A percentile compares a stretch with the other conserved stretches of the same genome.
Evolutionary conservation across 306 rosid genomes (phyloP).

Genomic region (Hippophae tibetana): DNA sequence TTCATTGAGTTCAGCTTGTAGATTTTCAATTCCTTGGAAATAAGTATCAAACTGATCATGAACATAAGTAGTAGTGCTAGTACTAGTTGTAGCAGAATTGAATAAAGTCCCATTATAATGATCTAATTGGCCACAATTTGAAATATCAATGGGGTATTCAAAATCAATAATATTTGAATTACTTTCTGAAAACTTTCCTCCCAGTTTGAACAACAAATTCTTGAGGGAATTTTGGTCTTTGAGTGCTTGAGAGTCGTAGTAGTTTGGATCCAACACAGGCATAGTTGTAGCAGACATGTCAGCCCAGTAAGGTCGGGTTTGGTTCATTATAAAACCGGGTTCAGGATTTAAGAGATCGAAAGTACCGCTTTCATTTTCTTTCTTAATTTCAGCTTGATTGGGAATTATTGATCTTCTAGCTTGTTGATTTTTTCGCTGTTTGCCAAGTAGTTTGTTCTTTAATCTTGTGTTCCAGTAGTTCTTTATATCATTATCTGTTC

Average conservation of each 20-base stretch:
- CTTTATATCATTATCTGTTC: conserved; percentile 93
- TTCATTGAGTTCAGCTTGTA: conserved; percentile 33
- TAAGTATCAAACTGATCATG: conserved; percentile 20
- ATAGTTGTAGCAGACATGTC: neutral
- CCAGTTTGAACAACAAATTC: conserved; percentile 28
- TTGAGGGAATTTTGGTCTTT: conserved; percentile 34
- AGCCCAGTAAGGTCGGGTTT: conserved; percentile 33
- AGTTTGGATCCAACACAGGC: conserved; percentile 18
- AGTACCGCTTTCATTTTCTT: neutral
- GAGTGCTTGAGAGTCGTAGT: conserved; percentile 15
- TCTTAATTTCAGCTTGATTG: conserved; percentile 24
- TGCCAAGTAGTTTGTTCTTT: conserved; percentile 86
- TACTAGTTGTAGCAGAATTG: no score
- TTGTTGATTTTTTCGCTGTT: conserved; percentile 57
- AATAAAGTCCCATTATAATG: no score
- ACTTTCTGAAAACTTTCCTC: no score
- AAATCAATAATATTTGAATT: no score
- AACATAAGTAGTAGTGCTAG: no score
- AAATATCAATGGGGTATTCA: no score
- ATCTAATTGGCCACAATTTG: no score
- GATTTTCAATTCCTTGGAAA: conserved; percentile 37
- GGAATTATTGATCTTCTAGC: conserved; percentile 18
- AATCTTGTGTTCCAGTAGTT: conserved; percentile 95
- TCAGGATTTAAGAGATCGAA: neutral
- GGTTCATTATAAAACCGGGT: conserved; percentile 16